Conservation (phyloP, 2,329 filamentous ascomycete species). For the Fusarium mexicanum region DNA sequence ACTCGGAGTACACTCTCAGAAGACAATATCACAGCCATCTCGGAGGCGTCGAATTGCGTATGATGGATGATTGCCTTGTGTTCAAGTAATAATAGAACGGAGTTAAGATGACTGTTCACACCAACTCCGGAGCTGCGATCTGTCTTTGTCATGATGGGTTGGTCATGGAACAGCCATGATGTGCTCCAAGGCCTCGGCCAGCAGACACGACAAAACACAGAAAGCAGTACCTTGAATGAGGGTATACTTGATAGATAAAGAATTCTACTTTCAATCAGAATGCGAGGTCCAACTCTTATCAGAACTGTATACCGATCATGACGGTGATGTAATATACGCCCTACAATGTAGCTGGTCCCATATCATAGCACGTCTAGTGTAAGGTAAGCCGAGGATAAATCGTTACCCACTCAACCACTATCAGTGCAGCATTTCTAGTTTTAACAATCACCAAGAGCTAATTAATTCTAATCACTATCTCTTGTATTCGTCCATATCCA, state of each 20-base stretch:
- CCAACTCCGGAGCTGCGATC: background rate
- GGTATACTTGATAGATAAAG: background rate
- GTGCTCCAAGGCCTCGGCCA: background rate
- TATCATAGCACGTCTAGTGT: background rate
- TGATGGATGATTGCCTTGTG: background rate
- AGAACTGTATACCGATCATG: background rate
- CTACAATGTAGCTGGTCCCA: background rate
- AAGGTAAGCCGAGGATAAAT: background rate
- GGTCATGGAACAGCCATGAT: background rate
- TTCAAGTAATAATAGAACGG: background rate
- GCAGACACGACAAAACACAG: too few relatives aligned
- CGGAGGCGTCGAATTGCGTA: background rate
- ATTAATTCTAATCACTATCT: background rate
- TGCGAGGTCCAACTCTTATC: rapidly evolving
- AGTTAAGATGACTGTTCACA: background rate
- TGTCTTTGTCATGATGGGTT: background rate
- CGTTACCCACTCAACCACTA: background rate
- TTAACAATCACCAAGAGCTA: background rate
- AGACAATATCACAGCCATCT: background rate
- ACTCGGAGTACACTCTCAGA: background rate
- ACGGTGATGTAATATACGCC: background rate
- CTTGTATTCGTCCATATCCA: too few relatives aligned
- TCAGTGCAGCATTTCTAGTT: background rate
- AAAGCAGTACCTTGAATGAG: background rate
- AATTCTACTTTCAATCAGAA: rapidly evolving